Evolutionary conservation across 495 filamentous ascomycete genomes (phyloP), one percentile per base, ranked within the genome.

Genomic region (Eremomyces bilateralis): DNA sequence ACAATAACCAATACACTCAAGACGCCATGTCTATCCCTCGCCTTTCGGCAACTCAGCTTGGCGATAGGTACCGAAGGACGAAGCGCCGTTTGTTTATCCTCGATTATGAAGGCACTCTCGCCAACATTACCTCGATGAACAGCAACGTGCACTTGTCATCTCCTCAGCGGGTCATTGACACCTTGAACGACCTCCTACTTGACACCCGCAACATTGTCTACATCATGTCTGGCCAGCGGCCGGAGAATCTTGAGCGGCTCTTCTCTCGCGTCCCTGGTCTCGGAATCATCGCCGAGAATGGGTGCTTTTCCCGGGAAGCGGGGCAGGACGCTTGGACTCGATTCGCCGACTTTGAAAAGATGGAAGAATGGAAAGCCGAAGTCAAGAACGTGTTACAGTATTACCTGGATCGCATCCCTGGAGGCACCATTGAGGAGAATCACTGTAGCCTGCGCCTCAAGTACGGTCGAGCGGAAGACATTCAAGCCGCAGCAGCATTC

Each of bases 71-170:
- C 55, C 54, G 62, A 11, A 50, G 56, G 12, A 64, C 73, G 1
- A 50, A 66, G 20, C 65, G 69, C 29, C 69, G 82, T 15, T 60
- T 93, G 12, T 83, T 94, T 50, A 72, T 94, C 42, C 59, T 94
- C 17, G 84, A 94, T 47, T 84, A 88, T 46, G 84, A 93, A 52
- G 84, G 82, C 34, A 94, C 84, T 1, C 59, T 94, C 11, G 79
- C 84, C 22, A 76, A 76, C 4, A 6, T 27, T 27, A 81, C 76
- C 65, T 79, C 80, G 1, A 74, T 78, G 0, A 73, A 76, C 24
- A 71, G 65, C 35, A 73, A 73, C 43, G 82, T 80, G 37, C 76
- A 90, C 36, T 61, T 85, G 15, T 76, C 79, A 24, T 84, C 73
- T 21, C 80, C 80, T 1, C 80, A 84, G 49, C 73, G 80, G 18